Conservation (phyloP, 805 yeast genomes). For the Wickerhamiella bombiphila region DNA sequence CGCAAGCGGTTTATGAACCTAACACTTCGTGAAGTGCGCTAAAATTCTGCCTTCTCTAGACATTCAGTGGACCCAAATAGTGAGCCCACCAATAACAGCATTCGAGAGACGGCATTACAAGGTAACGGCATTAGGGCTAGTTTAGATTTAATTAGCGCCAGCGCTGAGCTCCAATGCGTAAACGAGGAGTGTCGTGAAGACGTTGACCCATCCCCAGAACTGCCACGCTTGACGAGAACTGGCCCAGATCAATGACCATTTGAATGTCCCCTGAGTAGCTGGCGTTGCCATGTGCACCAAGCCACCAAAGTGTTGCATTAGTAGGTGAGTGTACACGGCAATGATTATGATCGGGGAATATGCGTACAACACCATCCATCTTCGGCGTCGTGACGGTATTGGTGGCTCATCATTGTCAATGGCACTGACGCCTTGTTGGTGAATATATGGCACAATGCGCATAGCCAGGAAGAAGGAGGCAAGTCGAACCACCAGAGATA, state of each 20-base stretch:
- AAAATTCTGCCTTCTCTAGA: too few relatives aligned
- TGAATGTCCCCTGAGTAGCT: conserved; percentile 1
- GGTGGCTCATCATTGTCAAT: conserved; percentile 7
- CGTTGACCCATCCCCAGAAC: conserved; percentile 95
- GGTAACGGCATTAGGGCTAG: too few relatives aligned
- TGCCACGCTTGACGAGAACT: conserved; percentile 51
- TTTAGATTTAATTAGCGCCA: background rate
- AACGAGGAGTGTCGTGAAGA: conserved; percentile 61
- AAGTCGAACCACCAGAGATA: conserved; percentile 73
- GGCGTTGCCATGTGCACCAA: conserved; percentile 13
- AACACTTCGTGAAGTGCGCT: conserved; percentile 29
- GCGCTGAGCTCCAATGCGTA: conserved; percentile 55
- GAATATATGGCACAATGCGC: conserved; percentile 70
- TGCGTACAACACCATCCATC: conserved; percentile 44
- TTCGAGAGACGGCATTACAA: too few relatives aligned
- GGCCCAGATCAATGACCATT: conserved; percentile 24
- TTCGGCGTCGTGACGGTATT: conserved; percentile 10
- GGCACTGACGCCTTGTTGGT: conserved; percentile 10
- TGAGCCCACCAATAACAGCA: too few relatives aligned
- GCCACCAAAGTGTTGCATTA: conserved; percentile 52
- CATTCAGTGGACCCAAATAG: too few relatives aligned
- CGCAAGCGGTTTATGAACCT: conserved; percentile 94
- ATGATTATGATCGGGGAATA: conserved; percentile 89
- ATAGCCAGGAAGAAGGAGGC: conserved; percentile 82
- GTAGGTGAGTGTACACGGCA: conserved; percentile 87